A percentile compares a stretch with the other conserved stretches of the same genome.
Evolutionary conservation across 192 early-diverging fungal genomes (phyloP).

Genomic region (Kappamyces sp.): DNA sequence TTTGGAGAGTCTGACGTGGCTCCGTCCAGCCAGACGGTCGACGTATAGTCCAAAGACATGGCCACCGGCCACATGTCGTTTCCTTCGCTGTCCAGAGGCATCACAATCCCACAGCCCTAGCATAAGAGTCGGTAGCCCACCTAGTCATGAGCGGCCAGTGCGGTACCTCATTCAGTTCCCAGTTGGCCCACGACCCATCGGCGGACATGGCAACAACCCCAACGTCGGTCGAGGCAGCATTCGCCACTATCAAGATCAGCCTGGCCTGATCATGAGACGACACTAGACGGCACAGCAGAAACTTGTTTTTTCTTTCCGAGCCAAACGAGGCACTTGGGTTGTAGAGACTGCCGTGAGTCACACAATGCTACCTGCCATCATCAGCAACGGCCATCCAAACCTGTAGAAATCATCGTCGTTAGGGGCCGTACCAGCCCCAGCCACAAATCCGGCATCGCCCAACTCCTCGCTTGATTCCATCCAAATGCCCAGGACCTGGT

Average conservation of each 20-base stretch:
- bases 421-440: no score
- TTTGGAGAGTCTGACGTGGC: conserved; percentile 11
- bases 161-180: background rate
- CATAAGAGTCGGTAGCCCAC: no score
- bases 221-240: conserved; percentile 7
- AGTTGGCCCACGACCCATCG: conserved; percentile 2
- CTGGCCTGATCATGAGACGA: background rate
- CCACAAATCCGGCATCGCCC: no score
- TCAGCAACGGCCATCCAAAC: no score
- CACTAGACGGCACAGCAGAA: background rate
- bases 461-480: no score
- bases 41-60: conserved; percentile 9
- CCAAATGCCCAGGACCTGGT: no score
- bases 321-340: no score
- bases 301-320: no score
- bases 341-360: no score
- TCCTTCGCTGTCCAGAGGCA: conserved; percentile 2
- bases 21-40: conserved; percentile 1
- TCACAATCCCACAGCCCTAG: background rate
- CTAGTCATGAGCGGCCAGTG: no score
- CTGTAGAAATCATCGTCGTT: no score
- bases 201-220: background rate
- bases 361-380: no score
- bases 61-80: background rate
- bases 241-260: conserved; percentile 3